phyloP scores from a whole-genome alignment of 106 monocot genomes.

The Acanthochlamys bracteata region DNA sequence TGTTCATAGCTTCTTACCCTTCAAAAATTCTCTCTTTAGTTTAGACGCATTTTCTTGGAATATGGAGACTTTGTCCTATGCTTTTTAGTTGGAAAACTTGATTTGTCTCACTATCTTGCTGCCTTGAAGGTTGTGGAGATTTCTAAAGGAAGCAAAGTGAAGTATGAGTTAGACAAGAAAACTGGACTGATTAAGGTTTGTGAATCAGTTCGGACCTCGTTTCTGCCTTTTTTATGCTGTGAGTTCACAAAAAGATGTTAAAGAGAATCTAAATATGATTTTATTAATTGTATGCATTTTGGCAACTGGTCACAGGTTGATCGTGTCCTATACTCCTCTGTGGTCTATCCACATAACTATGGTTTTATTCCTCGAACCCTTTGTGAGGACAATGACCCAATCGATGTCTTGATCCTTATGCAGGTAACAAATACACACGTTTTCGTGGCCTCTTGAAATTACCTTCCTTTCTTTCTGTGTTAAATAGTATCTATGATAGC shows the following conservation, averaged over 20 bases:
- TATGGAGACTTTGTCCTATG: not conserved
- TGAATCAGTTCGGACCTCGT: not conserved
- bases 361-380: constrained; percentile 46
- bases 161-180: constrained; percentile 45
- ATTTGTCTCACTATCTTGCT: not conserved
- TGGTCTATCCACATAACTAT: constrained; percentile 44
- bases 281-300: not conserved
- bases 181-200: constrained; percentile 44
- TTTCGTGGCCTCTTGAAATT: not conserved
- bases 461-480: not conserved
- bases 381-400: constrained; percentile 41
- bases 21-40: no score
- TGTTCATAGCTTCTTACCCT: no score
- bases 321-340: constrained; percentile 40
- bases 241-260: not conserved
- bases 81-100: not conserved
- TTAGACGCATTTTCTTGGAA: no score
- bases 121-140: constrained; percentile 41
- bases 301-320: constrained; percentile 26
- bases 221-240: not conserved
- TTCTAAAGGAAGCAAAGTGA: constrained; percentile 49
- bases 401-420: constrained; percentile 47
- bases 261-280: not conserved
- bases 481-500: not conserved
- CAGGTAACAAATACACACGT: constrained; percentile 16